A percentile compares a stretch with the other conserved stretches of the same genome.
phyloP scores from a whole-genome alignment of 495 filamentous ascomycete species.

The Cercophora newfieldiana region DNA sequence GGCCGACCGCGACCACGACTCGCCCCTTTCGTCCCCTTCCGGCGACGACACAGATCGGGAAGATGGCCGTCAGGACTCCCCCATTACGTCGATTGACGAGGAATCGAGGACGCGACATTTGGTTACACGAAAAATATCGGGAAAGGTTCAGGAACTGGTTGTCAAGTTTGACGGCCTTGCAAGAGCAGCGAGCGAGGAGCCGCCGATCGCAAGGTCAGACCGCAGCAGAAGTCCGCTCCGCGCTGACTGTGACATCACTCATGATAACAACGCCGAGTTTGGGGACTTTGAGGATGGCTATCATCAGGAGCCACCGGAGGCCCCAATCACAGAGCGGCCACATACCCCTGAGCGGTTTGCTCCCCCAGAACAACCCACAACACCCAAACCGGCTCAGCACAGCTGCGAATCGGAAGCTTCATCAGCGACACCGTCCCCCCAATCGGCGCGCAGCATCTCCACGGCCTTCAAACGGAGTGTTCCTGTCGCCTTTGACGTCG shows the following conservation, averaged over 20 bases:
- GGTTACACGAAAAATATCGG: slow-evolving; percentile 32
- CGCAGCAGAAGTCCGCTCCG: slow-evolving; percentile 20
- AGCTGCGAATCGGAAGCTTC: neutral
- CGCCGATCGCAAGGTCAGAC: slow-evolving; percentile 10
- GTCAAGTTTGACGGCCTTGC: slow-evolving; percentile 49
- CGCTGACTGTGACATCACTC: neutral
- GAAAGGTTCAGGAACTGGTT: slow-evolving; percentile 50
- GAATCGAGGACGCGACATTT: slow-evolving; percentile 38
- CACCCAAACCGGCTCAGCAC: neutral
- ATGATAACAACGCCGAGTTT: slow-evolving; percentile 26
- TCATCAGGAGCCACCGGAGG: slow-evolving; percentile 24
- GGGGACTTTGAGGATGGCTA: slow-evolving; percentile 55
- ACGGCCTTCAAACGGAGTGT: slow-evolving; percentile 27
- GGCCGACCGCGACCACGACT: slow-evolving; percentile 20
- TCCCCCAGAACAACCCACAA: neutral
- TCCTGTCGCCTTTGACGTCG: slow-evolving; percentile 38
- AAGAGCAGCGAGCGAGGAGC: slow-evolving; percentile 37
- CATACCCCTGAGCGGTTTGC: neutral
- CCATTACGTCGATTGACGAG: slow-evolving; percentile 56
- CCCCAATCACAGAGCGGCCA: neutral
- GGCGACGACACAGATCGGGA: slow-evolving; percentile 43
- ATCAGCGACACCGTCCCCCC: neutral
- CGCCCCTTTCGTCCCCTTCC: slow-evolving; percentile 41
- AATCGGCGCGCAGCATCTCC: neutral
- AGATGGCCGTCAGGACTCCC: slow-evolving; percentile 46